phyloP scores from a whole-genome alignment of 1,284 basidiomycete genomes.

The Boletus chippewaensis region DNA sequence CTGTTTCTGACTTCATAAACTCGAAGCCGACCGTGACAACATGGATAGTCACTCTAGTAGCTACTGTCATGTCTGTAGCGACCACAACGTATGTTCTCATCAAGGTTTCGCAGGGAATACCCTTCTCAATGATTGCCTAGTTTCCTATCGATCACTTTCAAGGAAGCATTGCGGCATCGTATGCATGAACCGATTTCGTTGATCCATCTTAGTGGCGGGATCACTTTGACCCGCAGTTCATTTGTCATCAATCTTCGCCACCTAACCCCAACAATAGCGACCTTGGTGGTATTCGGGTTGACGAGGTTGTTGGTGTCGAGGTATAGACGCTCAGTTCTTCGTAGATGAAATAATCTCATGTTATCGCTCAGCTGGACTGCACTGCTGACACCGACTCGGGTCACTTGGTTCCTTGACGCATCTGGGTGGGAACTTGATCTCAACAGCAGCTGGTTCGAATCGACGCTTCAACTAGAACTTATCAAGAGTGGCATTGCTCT shows the following conservation, averaged over 20 bases:
- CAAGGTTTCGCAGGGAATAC: no score
- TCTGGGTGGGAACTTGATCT: constrained; percentile 14
- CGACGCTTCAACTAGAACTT: constrained; percentile 5
- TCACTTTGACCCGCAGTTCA: constrained; percentile 9
- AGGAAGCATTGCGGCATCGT: constrained; percentile 14
- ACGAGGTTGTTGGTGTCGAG: constrained; percentile 15
- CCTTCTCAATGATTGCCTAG: background rate
- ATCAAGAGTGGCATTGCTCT: constrained; percentile 4
- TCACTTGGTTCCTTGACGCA: constrained; percentile 1
- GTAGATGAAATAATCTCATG: background rate
- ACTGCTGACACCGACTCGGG: constrained; percentile 8
- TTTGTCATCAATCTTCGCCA: constrained; percentile 8
- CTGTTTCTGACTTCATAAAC: no score
- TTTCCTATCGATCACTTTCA: constrained; percentile 9
- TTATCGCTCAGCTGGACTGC: constrained; percentile 10
- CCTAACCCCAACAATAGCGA: background rate
- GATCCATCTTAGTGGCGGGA: constrained; percentile 5
- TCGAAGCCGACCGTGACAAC: no score
- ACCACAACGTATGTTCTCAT: no score
- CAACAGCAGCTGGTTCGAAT: constrained; percentile 6
- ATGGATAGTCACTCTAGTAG: no score
- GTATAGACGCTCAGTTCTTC: background rate
- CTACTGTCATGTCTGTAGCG: no score
- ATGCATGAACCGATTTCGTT: constrained; percentile 14
- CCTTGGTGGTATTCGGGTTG: constrained; percentile 5